Evolutionary conservation across 2,329 filamentous ascomycete genomes (phyloP).

Genomic region (Epichloe gansuensis): DNA sequence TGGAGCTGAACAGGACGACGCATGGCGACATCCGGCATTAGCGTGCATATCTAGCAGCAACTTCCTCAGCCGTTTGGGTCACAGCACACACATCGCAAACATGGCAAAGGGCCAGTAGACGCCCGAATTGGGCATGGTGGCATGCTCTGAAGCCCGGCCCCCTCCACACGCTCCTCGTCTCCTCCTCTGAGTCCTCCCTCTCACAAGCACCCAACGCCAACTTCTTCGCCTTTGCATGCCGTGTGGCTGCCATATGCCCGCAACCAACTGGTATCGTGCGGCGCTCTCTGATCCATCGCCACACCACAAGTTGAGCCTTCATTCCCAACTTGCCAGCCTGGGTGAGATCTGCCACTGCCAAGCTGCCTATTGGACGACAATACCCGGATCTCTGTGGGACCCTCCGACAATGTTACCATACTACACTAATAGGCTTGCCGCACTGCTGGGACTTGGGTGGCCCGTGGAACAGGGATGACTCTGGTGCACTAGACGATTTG

Average conservation of each 20-base stretch:
- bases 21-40: slow-evolving; percentile 4
- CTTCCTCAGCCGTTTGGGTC: background rate
- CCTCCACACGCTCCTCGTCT: background rate
- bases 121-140: background rate
- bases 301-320: background rate
- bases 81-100: background rate
- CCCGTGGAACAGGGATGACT: background rate
- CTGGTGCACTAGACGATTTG: background rate
- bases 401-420: slow-evolving; percentile 3
- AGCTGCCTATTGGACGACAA: background rate
- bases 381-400: slow-evolving; percentile 1
- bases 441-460: slow-evolving; percentile 4
- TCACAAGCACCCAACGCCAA: background rate
- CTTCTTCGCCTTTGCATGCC: too few species aligned
- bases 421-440: background rate
- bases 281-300: too few species aligned
- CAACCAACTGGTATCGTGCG: background rate
- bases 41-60: background rate
- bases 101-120: background rate
- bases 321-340: background rate
- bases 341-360: slow-evolving; percentile 1
- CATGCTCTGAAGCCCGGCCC: background rate
- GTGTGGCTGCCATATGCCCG: background rate
- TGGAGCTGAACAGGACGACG: background rate
- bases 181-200: too few species aligned